Base-by-base conservation (phyloP, 2,329 filamentous ascomycete genomes). In the Venturia nashicola region DNA sequence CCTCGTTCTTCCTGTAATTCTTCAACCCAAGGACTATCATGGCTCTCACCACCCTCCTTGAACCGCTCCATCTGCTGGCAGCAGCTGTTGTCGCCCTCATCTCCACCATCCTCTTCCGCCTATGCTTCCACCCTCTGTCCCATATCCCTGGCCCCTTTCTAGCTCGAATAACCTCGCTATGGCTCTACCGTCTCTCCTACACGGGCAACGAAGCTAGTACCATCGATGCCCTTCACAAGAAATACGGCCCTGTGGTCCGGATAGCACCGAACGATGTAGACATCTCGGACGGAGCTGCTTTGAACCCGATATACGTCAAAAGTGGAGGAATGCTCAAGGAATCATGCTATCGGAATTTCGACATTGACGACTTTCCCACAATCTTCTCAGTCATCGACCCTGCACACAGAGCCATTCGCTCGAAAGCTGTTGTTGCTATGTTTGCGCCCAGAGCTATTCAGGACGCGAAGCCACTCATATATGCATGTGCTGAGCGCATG, bases 251-350 rank as follows among this genome's bases (percentile, higher is more conserved):
- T 6, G 65, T 71, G 34, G 68, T 72, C 2, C 68, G 70, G 20
- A 54, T 70, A 32, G 63, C 67, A 2, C 70, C 70, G 1, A 63
- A 69, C 23, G 68, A 70, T 39, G 65, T 72, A 8, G 65, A 77
- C 63, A 76, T 81, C 61, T 69, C 76, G 8, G 77, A 79, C 60
- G 76, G 76, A 11, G 74, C 73, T 18, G 80, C 78, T 0, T 68
- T 82, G 32, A 71, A 75, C 0, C 72, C 78, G 1, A 82, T 85
- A 40, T 85, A 85, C 69, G 69, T 78, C 14, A 72, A 75, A 2
- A 77, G 74, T 44, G 81, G 82, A 3, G 82, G 82, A 0, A 84
- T 85, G 62, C 70, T 72, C 0, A 85, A 85, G 68, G 75, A 80
- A 0, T 67, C 70, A 0, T 79, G 75, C 65, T 85, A 85, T 68